These are phyloP conservation scores for Tricholomella constricta DNA, from an alignment of 768 basidiomycete species.

Conservation along the genomic window DNA sequence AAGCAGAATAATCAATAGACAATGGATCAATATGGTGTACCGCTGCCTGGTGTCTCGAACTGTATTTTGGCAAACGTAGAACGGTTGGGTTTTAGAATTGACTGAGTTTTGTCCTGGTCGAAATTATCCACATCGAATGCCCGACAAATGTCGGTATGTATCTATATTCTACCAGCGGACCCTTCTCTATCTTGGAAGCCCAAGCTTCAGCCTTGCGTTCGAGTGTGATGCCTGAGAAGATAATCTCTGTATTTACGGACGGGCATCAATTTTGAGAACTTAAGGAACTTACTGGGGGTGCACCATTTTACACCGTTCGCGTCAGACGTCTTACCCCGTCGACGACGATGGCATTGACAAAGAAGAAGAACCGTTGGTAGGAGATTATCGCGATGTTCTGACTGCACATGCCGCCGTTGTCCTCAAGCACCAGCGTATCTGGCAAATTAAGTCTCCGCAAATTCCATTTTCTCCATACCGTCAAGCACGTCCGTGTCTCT, in stretches of 20 bases:
- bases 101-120: too few relatives aligned
- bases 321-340: not conserved
- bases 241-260: not conserved
- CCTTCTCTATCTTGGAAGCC: not conserved
- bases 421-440: conserved; percentile 7
- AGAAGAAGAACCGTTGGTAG: not conserved
- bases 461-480: conserved; percentile 10
- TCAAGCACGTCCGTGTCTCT: conserved; percentile 1
- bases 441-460: conserved; percentile 2
- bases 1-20: conserved; percentile 2
- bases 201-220: not conserved
- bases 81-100: too few relatives aligned
- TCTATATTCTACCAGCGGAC: too few relatives aligned
- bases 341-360: not conserved
- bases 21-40: not conserved
- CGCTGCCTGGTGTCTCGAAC: not conserved
- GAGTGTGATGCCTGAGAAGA: not conserved
- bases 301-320: conserved; percentile 1
- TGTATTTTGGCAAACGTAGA: not conserved
- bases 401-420: not conserved
- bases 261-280: conserved; percentile 3
- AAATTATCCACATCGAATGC: too few relatives aligned
- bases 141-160: too few relatives aligned
- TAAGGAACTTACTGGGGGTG: not conserved
- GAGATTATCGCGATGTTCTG: not conserved